phyloP scores from a whole-genome alignment of 208 protist species.

The Naegleria gruberi region DNA sequence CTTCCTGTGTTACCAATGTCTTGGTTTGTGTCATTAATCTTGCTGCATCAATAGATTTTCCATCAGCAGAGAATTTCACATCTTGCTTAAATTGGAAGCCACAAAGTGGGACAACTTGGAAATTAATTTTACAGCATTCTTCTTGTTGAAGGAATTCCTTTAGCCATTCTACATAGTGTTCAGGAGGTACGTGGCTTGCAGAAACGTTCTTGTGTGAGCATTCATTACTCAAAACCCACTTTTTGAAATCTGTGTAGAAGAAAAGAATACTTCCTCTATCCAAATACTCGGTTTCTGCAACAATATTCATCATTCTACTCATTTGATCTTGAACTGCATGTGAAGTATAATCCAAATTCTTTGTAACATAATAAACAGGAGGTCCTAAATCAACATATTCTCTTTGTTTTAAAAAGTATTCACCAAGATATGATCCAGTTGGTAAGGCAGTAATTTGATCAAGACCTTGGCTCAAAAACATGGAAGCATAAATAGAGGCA shows the following conservation, averaged over 20 bases:
- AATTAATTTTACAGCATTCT: neutral
- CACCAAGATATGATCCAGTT: conserved; percentile 39
- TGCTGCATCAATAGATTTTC: neutral
- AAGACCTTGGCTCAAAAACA: conserved; percentile 32
- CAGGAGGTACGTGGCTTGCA: neutral
- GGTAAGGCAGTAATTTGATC: conserved; percentile 45
- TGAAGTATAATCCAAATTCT: conserved; percentile 27
- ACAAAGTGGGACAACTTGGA: neutral
- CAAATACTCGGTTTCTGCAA: conserved; percentile 33
- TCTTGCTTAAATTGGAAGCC: neutral
- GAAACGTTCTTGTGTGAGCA: neutral
- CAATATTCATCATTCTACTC: neutral
- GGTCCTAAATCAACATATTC: conserved; percentile 38
- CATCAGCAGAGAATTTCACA: neutral
- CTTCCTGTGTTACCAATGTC: conserved; percentile 31
- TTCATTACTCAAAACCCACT: neutral
- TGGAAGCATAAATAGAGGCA: neutral
- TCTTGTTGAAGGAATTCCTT: neutral
- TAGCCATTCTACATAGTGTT: neutral
- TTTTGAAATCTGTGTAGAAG: conserved; percentile 33
- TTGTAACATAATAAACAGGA: conserved; percentile 46
- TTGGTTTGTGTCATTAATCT: conserved; percentile 26
- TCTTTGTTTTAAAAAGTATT: conserved; percentile 39
- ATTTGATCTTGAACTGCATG: neutral
- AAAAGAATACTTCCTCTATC: conserved; percentile 29